These are phyloP conservation scores for Mangifera indica DNA, from an alignment of 345 rosid genomes.

Conservation along the genomic window DNA sequence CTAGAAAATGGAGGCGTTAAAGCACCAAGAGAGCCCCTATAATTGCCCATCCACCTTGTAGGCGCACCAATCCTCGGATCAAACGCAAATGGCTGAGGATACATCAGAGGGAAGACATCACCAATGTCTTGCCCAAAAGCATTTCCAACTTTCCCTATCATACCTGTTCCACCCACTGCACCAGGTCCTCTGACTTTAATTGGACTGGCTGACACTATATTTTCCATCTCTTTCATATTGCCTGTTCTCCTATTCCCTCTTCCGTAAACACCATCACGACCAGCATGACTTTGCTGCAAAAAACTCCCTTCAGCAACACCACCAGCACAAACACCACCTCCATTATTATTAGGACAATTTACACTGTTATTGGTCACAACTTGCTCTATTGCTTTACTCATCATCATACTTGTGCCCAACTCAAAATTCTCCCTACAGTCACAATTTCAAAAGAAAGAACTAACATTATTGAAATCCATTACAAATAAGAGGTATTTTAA, in stretches of 20 bases:
- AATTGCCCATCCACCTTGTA: constrained; percentile 70
- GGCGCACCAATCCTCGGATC: constrained; percentile 80
- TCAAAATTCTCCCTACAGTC: no score
- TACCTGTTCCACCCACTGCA: constrained; percentile 64
- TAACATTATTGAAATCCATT: no score
- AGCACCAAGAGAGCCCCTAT: constrained; percentile 72
- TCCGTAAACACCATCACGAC: constrained; percentile 38
- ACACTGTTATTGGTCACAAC: background rate
- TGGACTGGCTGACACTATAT: constrained; percentile 67
- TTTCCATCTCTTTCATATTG: constrained; percentile 58
- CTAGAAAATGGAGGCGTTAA: constrained; percentile 68
- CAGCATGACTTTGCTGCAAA: constrained; percentile 27
- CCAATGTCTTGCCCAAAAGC: constrained; percentile 73
- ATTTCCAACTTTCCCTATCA: constrained; percentile 57
- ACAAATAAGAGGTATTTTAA: no score
- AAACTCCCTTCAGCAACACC: constrained; percentile 26
- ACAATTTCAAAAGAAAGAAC: no score
- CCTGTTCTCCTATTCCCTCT: constrained; percentile 80
- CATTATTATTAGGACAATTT: background rate
- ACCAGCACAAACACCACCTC: background rate
- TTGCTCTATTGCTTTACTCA: no score
- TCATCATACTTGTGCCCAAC: no score
- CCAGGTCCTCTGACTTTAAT: constrained; percentile 59
- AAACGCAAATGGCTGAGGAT: constrained; percentile 71
- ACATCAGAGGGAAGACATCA: constrained; percentile 60